Conservation (phyloP, 441 rosid genomes). For the Brassica hybrid region DNA sequence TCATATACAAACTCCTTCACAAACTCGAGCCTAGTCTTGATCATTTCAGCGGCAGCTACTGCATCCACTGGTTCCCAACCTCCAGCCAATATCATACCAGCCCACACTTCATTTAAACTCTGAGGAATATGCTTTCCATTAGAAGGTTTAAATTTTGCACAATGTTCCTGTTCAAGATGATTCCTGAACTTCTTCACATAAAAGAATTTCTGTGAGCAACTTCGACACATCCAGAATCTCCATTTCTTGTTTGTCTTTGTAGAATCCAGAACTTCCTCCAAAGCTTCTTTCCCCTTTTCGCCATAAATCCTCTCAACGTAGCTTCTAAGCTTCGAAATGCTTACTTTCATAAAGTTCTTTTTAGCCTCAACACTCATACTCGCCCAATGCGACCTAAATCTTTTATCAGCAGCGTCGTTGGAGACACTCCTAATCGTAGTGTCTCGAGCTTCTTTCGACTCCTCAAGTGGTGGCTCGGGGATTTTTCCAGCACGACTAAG, state of each 20-base stretch:
- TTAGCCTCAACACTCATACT: constrained; percentile 25
- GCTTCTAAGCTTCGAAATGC: constrained; percentile 1
- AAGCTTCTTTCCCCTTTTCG: constrained; percentile 8
- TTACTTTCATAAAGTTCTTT: constrained; percentile 24
- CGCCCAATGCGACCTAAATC: constrained; percentile 30
- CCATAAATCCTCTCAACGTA: background rate
- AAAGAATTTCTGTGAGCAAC: constrained; percentile 24
- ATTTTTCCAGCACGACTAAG: background rate
- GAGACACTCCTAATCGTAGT: background rate
- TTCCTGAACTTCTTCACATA: constrained; percentile 23
- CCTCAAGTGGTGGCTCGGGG: background rate
- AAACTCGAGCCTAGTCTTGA: constrained; percentile 23
- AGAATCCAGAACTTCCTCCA: constrained; percentile 20
- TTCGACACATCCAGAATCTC: constrained; percentile 39
- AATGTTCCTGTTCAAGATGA: constrained; percentile 37
- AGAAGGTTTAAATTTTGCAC: constrained; percentile 25
- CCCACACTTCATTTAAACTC: constrained; percentile 28
- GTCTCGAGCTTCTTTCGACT: background rate
- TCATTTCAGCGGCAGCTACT: constrained; percentile 30
- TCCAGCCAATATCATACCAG: constrained; percentile 12
- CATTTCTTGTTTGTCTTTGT: constrained; percentile 19
- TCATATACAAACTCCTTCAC: constrained; percentile 27
- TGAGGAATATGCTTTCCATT: constrained; percentile 6
- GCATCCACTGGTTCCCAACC: constrained; percentile 38
- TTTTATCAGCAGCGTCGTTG: background rate